A percentile compares a stretch with the other conserved stretches of the same genome.
Evolutionary conservation across 352 stramenopile genomes (phyloP).

Genomic region (Phytopythium chamaehyphon): DNA sequence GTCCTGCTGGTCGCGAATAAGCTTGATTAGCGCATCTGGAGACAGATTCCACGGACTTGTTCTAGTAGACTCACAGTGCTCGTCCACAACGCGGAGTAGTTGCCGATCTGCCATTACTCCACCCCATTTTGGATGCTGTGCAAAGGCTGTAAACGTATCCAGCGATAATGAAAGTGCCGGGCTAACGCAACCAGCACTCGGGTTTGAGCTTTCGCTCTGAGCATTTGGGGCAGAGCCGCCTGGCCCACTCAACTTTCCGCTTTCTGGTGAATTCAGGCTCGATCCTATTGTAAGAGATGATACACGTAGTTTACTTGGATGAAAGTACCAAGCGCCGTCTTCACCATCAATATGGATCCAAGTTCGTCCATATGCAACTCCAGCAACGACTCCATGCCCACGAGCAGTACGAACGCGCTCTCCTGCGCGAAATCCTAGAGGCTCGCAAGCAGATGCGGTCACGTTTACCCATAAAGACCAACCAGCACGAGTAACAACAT

Average conservation of each 20-base stretch:
- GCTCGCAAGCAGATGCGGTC: slow-evolving; percentile 21
- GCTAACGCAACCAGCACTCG: no score
- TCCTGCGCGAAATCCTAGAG: slow-evolving; percentile 44
- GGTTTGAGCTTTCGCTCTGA: not conserved
- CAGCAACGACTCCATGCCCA: slow-evolving; percentile 68
- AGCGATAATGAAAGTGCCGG: slow-evolving; percentile 5
- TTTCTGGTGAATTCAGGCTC: not conserved
- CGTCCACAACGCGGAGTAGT: slow-evolving; percentile 39
- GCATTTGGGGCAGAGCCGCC: not conserved
- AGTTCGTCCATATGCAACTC: slow-evolving; percentile 47
- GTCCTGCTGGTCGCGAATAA: slow-evolving; percentile 15
- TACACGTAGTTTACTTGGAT: slow-evolving; percentile 52
- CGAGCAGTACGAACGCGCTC: slow-evolving; percentile 70
- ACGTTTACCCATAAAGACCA: slow-evolving; percentile 72
- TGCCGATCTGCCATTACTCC: slow-evolving; percentile 32
- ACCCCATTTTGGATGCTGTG: slow-evolving; percentile 36
- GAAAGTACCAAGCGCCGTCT: slow-evolving; percentile 72
- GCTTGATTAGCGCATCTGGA: slow-evolving; percentile 8
- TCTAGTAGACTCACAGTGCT: slow-evolving; percentile 47
- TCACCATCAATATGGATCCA: slow-evolving; percentile 85
- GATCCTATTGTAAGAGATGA: not conserved
- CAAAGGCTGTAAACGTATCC: slow-evolving; percentile 21
- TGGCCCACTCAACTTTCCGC: not conserved
- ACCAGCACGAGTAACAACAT: slow-evolving; percentile 53
- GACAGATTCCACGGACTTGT: slow-evolving; percentile 63